Conservation (phyloP, 257 asterid genomes). For the Anisodus acutangulus region DNA sequence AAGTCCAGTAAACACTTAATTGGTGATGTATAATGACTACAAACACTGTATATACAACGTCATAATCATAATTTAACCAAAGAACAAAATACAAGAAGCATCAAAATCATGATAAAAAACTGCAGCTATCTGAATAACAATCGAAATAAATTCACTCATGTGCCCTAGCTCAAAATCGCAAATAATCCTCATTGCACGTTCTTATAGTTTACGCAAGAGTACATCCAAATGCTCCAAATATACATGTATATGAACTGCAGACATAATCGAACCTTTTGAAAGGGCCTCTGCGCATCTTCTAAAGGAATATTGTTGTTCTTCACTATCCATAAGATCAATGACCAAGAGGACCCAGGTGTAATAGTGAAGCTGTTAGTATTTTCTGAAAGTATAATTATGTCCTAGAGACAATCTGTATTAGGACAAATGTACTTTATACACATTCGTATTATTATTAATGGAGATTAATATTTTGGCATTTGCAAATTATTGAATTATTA, state of each 20-base stretch:
- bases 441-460: too few relatives aligned
- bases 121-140: neutral
- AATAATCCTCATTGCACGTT: neutral
- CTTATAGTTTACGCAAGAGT: neutral
- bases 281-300: neutral
- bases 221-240: neutral
- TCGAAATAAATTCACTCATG: neutral
- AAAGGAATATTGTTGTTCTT: neutral
- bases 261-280: neutral
- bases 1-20: too few relatives aligned
- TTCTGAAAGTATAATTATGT: too few relatives aligned
- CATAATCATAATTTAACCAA: too few relatives aligned
- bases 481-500: too few relatives aligned
- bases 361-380: neutral
- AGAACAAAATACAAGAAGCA: too few relatives aligned
- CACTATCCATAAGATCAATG: neutral
- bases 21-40: too few relatives aligned
- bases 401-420: too few relatives aligned
- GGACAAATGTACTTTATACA: too few relatives aligned
- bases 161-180: neutral
- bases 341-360: neutral
- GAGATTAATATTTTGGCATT: too few relatives aligned
- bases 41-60: too few relatives aligned
- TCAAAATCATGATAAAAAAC: too few relatives aligned
- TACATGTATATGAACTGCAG: neutral